Evolutionary conservation across 805 yeast genomes (phyloP).

Genomic region (Myxozyma neotropica): DNA sequence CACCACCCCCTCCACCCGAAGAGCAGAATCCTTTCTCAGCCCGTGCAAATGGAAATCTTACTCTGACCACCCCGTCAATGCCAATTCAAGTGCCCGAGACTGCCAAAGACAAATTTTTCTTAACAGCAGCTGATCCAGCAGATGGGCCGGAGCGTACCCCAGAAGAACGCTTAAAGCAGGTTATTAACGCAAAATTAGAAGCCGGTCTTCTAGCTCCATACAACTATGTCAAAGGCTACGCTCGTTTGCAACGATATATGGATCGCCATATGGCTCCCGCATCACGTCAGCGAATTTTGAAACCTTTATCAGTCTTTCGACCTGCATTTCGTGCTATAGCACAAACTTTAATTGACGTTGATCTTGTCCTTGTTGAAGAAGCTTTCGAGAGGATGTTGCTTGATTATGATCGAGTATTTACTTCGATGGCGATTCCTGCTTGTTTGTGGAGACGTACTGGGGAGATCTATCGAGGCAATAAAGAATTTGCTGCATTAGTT

Average conservation of each 20-base stretch:
- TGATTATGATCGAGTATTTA: conserved; percentile 92
- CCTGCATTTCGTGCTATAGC: conserved; percentile 96
- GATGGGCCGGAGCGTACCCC: conserved; percentile 78
- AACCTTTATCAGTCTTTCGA: conserved; percentile 80
- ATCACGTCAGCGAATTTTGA: conserved; percentile 80
- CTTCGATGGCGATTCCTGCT: conserved; percentile 97
- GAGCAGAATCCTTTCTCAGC: conserved; percentile 18
- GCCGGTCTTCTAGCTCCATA: conserved; percentile 93
- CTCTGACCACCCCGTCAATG: conserved; percentile 16
- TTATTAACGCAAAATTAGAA: conserved; percentile 88
- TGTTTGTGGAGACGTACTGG: conserved; percentile 98
- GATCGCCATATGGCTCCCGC: conserved; percentile 85
- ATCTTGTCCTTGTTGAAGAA: conserved; percentile 88
- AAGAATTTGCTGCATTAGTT: conserved; percentile 91
- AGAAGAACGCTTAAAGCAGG: conserved; percentile 89
- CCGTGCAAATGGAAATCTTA: conserved; percentile 25
- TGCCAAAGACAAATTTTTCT: conserved; percentile 87
- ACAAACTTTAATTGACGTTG: conserved; percentile 83
- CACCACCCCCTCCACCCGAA: not conserved
- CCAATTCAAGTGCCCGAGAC: conserved; percentile 51
- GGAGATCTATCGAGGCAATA: conserved; percentile 91
- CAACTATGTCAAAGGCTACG: conserved; percentile 91
- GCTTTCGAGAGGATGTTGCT: conserved; percentile 89
- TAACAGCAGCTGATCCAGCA: conserved; percentile 97
- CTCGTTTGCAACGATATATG: conserved; percentile 86